Evolutionary conservation across 768 basidiomycete species (phyloP).

Genomic region (Thelephora aurantiotincta): DNA sequence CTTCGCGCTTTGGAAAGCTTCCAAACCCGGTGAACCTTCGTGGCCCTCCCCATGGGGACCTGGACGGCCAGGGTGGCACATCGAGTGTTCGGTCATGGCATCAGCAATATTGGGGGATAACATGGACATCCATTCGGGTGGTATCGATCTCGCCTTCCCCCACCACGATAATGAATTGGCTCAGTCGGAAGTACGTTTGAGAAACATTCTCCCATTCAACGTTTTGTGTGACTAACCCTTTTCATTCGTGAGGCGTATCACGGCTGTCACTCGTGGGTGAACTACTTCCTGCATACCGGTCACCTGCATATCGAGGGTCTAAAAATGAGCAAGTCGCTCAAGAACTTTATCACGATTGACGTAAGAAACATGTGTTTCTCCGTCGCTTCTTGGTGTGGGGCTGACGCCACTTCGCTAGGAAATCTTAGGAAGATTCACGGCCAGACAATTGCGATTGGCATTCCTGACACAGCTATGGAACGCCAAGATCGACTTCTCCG

Average conservation of each 20-base stretch:
- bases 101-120: constrained; percentile 76
- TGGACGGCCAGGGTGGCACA: constrained; percentile 98
- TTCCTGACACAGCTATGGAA: constrained; percentile 91
- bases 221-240: constrained; percentile 6
- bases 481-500: constrained; percentile 87
- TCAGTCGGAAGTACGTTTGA: constrained; percentile 66
- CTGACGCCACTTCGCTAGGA: constrained; percentile 36
- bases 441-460: constrained; percentile 81
- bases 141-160: constrained; percentile 94
- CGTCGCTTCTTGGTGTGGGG: constrained; percentile 2
- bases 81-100: constrained; percentile 98
- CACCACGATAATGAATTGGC: constrained; percentile 99
- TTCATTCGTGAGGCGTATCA: constrained; percentile 65
- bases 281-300: constrained; percentile 97
- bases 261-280: constrained; percentile 86
- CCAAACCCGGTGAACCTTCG: constrained; percentile 89
- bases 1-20: constrained; percentile 97
- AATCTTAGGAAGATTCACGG: constrained; percentile 66
- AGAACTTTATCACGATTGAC: constrained; percentile 97
- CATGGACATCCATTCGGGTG: constrained; percentile 98
- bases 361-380: constrained; percentile 25
- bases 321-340: constrained; percentile 98
- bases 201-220: not conserved
- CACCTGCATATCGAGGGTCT: constrained; percentile 96
- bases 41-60: constrained; percentile 96